Percentiles rank a stretch among this genome's conserved stretches.
Evolutionary conservation across 768 basidiomycete species (phyloP).

Genomic region (Hydnum rufescens): DNA sequence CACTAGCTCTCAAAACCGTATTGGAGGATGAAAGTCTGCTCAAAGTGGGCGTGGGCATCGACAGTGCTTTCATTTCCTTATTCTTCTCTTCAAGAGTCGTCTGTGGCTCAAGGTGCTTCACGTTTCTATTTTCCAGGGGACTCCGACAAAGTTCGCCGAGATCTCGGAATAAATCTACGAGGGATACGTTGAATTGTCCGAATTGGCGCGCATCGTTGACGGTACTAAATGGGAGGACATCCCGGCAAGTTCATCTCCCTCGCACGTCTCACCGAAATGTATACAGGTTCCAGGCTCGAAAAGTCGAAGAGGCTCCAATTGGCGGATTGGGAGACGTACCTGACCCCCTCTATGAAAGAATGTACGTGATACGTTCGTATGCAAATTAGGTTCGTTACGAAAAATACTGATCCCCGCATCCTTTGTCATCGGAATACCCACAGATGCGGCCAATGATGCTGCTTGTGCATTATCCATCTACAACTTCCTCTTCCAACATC

Average conservation of each 20-base stretch:
- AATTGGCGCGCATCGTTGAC: neutral
- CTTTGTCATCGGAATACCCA: neutral
- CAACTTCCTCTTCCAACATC: no score
- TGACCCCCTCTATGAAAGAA: neutral
- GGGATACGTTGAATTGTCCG: neutral
- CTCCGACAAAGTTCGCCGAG: neutral
- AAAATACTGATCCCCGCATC: neutral
- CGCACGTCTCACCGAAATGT: neutral
- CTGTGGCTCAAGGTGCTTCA: neutral
- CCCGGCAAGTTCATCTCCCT: neutral
- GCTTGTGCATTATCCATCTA: neutral
- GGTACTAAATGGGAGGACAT: neutral
- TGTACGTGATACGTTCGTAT: neutral
- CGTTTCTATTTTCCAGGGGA: neutral
- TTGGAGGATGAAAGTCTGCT: neutral
- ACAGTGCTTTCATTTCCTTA: neutral
- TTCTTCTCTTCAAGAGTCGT: neutral
- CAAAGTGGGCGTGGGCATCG: neutral
- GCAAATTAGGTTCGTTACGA: neutral
- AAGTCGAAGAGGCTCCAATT: neutral
- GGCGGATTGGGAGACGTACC: neutral
- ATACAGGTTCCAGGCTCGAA: neutral
- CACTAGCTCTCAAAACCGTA: neutral
- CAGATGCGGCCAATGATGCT: constrained; percentile 1
- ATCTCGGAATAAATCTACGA: neutral